Conservation (phyloP, 345 rosid genomes). For the Microcos paniculata region DNA sequence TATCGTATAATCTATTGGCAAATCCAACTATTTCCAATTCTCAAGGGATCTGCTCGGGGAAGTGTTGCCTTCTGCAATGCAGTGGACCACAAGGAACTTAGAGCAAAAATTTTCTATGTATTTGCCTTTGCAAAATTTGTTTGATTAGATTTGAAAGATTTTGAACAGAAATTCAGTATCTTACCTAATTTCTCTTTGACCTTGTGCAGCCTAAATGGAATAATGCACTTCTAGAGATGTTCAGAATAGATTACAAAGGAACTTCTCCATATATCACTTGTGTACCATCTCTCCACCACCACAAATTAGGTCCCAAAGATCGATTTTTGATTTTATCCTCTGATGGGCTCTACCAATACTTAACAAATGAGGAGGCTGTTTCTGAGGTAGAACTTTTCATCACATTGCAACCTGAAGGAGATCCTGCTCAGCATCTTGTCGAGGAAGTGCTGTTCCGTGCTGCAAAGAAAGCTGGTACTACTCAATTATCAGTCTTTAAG, state of each 20-base stretch:
- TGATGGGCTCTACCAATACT: constrained; percentile 92
- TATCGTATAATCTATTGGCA: not conserved
- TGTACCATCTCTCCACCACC: constrained; percentile 81
- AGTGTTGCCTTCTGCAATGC: not conserved
- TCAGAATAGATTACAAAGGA: constrained; percentile 86
- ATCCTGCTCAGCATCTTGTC: constrained; percentile 94
- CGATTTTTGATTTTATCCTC: constrained; percentile 80
- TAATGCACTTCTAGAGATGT: constrained; percentile 86
- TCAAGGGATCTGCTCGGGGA: not conserved
- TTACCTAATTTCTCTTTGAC: constrained; percentile 4
- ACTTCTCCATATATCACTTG: constrained; percentile 76
- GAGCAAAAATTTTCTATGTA: not conserved
- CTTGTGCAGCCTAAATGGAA: constrained; percentile 89
- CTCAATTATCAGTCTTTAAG: not conserved
- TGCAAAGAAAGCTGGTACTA: constrained; percentile 92
- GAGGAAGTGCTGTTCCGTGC: constrained; percentile 92
- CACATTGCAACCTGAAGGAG: constrained; percentile 88
- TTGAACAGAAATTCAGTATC: not conserved
- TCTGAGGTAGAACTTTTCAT: constrained; percentile 88
- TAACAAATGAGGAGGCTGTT: constrained; percentile 92
- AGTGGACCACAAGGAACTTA: not conserved
- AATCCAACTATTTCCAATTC: not conserved
- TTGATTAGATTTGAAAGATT: not conserved
- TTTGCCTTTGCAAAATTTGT: not conserved
- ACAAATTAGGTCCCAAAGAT: constrained; percentile 79